Conservation (phyloP, 176 grass and related monocot species). For the Sorghum bicolor region DNA sequence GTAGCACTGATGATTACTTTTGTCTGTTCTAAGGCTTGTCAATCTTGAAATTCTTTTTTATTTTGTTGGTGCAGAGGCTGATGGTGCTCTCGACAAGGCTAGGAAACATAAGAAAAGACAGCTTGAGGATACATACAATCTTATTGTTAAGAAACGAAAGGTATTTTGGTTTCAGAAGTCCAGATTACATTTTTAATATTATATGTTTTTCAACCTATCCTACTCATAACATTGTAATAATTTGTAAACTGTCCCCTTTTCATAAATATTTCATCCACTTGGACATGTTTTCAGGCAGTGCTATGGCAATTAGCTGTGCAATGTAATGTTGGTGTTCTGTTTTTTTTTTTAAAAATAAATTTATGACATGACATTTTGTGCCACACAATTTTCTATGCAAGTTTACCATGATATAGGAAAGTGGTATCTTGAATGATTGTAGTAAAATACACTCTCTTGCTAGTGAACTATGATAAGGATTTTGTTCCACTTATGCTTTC, state of each 20-base stretch:
- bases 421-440: not conserved
- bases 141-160: slow-evolving; percentile 94
- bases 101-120: slow-evolving; percentile 99
- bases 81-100: slow-evolving; percentile 98
- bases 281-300: not conserved
- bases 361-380: not conserved
- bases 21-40: not conserved
- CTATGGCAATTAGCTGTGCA: slow-evolving; percentile 2
- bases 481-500: slow-evolving; percentile 4
- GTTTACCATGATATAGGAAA: slow-evolving; percentile 1
- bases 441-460: not conserved
- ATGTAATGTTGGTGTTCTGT: not conserved
- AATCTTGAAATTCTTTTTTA: slow-evolving; percentile 14
- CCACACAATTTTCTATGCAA: not conserved
- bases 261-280: not conserved
- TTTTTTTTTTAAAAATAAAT: not conserved
- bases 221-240: not conserved
- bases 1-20: not conserved
- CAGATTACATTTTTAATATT: not conserved
- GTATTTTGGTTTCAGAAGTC: slow-evolving; percentile 42
- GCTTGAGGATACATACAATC: slow-evolving; percentile 87
- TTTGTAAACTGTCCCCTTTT: not conserved
- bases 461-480: not conserved
- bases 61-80: slow-evolving; percentile 64
- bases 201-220: not conserved